Percentiles rank a stretch among this genome's conserved stretches.
Conservation (phyloP, 495 filamentous ascomycete genomes). For the Hypomontagnella submonticulosa region DNA sequence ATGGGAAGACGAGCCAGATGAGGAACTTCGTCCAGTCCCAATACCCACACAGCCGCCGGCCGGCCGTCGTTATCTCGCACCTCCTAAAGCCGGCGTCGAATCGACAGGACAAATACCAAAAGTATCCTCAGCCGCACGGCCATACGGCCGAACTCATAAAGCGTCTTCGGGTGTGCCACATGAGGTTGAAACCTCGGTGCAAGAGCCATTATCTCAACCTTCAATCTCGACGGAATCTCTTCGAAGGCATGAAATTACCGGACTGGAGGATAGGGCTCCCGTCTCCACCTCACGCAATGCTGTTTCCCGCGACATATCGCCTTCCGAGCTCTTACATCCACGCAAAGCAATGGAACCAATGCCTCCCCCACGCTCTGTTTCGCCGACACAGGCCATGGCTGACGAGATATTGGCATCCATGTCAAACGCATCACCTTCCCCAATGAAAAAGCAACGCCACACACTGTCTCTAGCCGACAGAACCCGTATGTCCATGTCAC, state of each 20-base stretch:
- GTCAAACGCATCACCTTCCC: constrained; percentile 60
- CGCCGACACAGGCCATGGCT: constrained; percentile 61
- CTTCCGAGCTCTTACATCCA: constrained; percentile 45
- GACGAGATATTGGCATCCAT: constrained; percentile 69
- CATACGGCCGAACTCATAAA: constrained; percentile 10
- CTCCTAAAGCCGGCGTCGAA: constrained; percentile 18
- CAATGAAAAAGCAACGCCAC: constrained; percentile 63
- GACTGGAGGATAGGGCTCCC: constrained; percentile 7
- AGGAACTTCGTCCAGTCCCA: constrained; percentile 29
- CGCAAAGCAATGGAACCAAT: constrained; percentile 32
- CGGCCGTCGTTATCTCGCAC: constrained; percentile 31
- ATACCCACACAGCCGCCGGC: constrained; percentile 19
- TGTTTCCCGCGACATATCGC: constrained; percentile 34
- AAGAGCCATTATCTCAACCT: not conserved
- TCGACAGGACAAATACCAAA: constrained; percentile 17
- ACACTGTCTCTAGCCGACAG: constrained; percentile 65
- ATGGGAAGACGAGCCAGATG: constrained; percentile 52
- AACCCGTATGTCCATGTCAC: constrained; percentile 62
- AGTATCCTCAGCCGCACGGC: not conserved
- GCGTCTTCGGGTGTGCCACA: constrained; percentile 2
- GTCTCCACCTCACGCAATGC: constrained; percentile 11
- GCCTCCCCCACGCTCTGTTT: constrained; percentile 52
- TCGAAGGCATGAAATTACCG: not conserved
- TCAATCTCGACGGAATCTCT: not conserved
- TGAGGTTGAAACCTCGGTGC: constrained; percentile 10